Conservation (phyloP, 2,329 filamentous ascomycete species). For the Fusarium sp. region DNA sequence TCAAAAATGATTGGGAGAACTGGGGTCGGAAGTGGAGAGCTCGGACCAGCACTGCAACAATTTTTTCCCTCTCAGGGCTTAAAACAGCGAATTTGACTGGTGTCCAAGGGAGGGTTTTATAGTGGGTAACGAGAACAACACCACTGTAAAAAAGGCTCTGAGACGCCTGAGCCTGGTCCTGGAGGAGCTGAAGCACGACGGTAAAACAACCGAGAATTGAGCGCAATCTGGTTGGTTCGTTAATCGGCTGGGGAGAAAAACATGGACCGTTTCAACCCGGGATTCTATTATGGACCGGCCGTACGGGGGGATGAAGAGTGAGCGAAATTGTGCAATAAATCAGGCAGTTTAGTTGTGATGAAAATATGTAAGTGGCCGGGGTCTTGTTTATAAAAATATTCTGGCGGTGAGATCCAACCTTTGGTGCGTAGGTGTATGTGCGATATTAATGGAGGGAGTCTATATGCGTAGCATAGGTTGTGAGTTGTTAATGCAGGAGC, state of each 20-base stretch:
- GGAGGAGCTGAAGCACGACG: conserved; percentile 20
- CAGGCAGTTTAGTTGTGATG: conserved; percentile 18
- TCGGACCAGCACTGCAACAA: conserved; percentile 35
- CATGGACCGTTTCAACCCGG: conserved; percentile 23
- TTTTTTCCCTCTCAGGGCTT: conserved; percentile 39
- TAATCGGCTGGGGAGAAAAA: conserved; percentile 26
- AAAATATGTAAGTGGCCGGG: conserved; percentile 23
- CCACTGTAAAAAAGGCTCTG: conserved; percentile 10
- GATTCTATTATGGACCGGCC: conserved; percentile 15
- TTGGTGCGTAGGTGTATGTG: conserved; percentile 6
- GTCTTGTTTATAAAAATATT: conserved; percentile 22
- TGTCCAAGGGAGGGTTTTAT: conserved; percentile 27
- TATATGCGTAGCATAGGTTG: conserved; percentile 15
- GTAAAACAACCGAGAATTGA: conserved; percentile 14
- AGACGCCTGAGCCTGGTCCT: conserved; percentile 18
- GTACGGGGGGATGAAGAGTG: conserved; percentile 19
- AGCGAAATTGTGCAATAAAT: conserved; percentile 9
- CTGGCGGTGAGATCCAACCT: conserved; percentile 12
- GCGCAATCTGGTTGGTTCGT: conserved; percentile 31
- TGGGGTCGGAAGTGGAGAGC: conserved; percentile 38
- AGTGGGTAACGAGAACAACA: conserved; percentile 34
- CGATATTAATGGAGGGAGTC: conserved; percentile 24
- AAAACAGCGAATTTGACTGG: conserved; percentile 34
- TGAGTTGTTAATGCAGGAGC: conserved; percentile 35
- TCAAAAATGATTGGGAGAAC: conserved; percentile 42